Percentiles rank a stretch among this genome's conserved stretches.
Evolutionary conservation across 2,329 filamentous ascomycete species (phyloP).

Genomic region (Biscogniauxia marginata): DNA sequence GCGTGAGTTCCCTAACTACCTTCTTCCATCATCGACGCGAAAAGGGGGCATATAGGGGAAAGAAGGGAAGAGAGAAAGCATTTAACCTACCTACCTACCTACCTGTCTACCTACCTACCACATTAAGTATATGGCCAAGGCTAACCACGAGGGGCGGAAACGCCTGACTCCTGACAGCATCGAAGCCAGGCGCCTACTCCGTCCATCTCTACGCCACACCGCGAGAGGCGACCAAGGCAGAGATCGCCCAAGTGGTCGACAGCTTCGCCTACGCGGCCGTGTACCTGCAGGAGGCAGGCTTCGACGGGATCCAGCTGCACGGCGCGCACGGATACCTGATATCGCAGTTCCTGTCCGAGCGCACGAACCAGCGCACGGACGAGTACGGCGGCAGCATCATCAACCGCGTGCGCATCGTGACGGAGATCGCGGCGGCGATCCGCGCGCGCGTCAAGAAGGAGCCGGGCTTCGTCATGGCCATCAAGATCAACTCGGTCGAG

Average conservation of each 20-base stretch:
- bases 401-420: constrained; percentile 46
- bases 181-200: no score
- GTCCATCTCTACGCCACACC: constrained; percentile 52
- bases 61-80: no score
- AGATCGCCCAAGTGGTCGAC: constrained; percentile 57
- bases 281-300: constrained; percentile 62
- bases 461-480: constrained; percentile 45
- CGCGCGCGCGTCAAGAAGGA: constrained; percentile 30
- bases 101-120: no score
- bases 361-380: constrained; percentile 52
- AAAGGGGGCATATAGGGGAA: no score
- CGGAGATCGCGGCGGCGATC: constrained; percentile 44
- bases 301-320: constrained; percentile 51
- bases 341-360: constrained; percentile 50
- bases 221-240: constrained; percentile 49
- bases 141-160: no score
- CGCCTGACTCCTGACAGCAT: no score
- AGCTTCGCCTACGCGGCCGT: constrained; percentile 58
- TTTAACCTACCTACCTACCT: no score
- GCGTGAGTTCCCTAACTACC: no score
- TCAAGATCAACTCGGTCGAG: constrained; percentile 60
- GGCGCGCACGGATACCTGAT: constrained; percentile 55
- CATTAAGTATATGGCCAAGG: no score
- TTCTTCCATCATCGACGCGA: no score
- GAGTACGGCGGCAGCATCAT: constrained; percentile 46